Conservation (phyloP, 2,329 filamentous ascomycete species). For the Tolypocladium cylindrosporum region DNA sequence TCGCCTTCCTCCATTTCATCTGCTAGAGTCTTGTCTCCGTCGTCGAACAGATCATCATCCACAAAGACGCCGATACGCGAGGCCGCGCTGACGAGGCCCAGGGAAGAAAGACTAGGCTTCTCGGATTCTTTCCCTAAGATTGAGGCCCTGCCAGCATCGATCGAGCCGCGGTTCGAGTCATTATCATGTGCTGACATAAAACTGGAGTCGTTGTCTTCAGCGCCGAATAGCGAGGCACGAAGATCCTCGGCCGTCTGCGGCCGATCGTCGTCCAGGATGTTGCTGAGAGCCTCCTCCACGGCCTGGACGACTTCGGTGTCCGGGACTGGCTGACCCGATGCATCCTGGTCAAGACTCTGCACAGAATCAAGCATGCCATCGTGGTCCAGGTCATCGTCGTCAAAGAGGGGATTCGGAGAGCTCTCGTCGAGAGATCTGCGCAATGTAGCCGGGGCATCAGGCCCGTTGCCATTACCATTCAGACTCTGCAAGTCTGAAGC, state of each 20-base stretch:
- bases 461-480: conserved; percentile 25
- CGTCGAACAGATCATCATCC: conserved; percentile 85
- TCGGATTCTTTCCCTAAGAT: conserved; percentile 35
- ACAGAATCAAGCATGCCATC: conserved; percentile 63
- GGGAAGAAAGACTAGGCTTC: conserved; percentile 80
- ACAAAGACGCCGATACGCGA: conserved; percentile 87
- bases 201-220: conserved; percentile 31
- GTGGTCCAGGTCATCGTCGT: conserved; percentile 69
- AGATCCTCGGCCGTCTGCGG: conserved; percentile 54
- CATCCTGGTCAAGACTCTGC: conserved; percentile 67
- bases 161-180: conserved; percentile 50
- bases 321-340: conserved; percentile 41
- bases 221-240: conserved; percentile 53
- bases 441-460: conserved; percentile 30
- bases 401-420: conserved; percentile 51
- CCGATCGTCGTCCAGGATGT: conserved; percentile 76
- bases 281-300: conserved; percentile 83
- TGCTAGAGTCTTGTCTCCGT: conserved; percentile 75
- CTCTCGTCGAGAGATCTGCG: conserved; percentile 64
- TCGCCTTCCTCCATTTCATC: conserved; percentile 66
- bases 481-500: conserved; percentile 34
- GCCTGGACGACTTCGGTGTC: conserved; percentile 80
- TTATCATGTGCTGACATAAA: conserved; percentile 44
- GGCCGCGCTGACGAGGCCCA: conserved; percentile 81
- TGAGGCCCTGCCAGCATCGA: conserved; percentile 37